Conservation (phyloP, 305 asterid genomes). For the Fraxinus latifolia region DNA sequence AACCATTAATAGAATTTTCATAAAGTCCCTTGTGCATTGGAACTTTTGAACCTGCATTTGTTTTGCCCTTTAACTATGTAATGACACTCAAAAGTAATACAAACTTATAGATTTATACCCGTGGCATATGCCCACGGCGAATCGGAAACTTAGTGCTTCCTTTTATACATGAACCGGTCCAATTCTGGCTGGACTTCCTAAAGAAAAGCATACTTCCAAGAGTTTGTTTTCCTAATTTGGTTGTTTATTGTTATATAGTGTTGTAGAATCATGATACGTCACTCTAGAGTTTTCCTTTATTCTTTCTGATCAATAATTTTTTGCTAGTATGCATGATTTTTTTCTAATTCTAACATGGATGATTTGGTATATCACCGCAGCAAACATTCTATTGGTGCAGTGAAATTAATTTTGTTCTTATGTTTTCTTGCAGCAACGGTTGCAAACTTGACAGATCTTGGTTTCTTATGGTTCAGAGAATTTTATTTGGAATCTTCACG, state of each 20-base stretch:
- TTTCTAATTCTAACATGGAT: not conserved
- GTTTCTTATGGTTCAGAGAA: conserved; percentile 98
- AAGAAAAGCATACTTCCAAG: conserved; percentile 11
- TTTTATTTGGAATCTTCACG: conserved; percentile 98
- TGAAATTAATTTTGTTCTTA: conserved; percentile 30
- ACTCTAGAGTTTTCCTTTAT: not conserved
- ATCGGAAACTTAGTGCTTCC: not conserved
- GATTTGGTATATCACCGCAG: not conserved
- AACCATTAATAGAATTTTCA: not conserved
- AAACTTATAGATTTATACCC: not conserved
- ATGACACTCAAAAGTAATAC: not conserved
- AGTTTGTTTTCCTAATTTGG: not conserved
- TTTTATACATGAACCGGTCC: conserved; percentile 7
- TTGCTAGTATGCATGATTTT: conserved; percentile 9
- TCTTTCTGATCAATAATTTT: not conserved
- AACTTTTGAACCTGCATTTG: not conserved
- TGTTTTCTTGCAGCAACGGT: conserved; percentile 73
- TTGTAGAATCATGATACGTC: not conserved
- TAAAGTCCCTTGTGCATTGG: not conserved
- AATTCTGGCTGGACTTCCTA: not conserved
- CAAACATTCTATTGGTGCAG: conserved; percentile 13
- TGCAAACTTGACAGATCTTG: conserved; percentile 81
- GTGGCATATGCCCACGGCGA: not conserved
- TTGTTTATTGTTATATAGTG: not conserved
- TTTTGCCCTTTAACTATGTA: not conserved